Evolutionary conservation across 352 stramenopile genomes (phyloP).

Genomic region (Blastocystis hominis): DNA sequence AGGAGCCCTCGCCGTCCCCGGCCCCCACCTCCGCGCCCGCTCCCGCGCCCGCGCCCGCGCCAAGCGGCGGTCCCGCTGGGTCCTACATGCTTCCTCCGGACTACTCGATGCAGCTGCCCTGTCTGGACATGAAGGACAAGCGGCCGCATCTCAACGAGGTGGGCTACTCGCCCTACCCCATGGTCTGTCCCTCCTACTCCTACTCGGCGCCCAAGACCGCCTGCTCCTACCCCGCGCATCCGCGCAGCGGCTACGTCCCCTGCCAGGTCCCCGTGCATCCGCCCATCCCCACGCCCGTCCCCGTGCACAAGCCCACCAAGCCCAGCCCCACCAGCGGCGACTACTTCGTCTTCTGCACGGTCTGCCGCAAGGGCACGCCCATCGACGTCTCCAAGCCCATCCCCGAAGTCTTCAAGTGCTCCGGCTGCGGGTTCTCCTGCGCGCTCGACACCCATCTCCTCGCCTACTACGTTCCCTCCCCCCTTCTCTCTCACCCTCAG

Average conservation of each 20-base stretch:
- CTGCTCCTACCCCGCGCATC: neutral
- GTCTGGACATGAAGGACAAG: neutral
- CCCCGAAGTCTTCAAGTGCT: constrained; percentile 43
- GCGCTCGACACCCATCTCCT: constrained; percentile 39
- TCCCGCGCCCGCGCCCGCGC: neutral
- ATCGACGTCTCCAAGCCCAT: constrained; percentile 28
- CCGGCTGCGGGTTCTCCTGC: constrained; percentile 26
- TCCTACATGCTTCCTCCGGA: neutral
- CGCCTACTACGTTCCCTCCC: neutral
- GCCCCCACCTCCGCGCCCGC: neutral
- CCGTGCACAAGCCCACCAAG: neutral
- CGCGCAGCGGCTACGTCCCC: neutral
- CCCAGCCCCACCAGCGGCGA: neutral
- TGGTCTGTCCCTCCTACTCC: neutral
- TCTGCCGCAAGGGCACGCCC: constrained; percentile 23
- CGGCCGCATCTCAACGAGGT: neutral
- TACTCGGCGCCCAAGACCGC: neutral
- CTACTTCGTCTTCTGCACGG: constrained; percentile 42
- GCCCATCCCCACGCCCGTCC: neutral
- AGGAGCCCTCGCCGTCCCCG: neutral
- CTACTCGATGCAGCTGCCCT: neutral
- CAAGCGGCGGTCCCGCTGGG: no score
- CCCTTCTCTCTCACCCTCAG: neutral
- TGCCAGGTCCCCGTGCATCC: neutral
- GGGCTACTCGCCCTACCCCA: neutral